Conservation (phyloP, 495 filamentous ascomycete genomes). For the Penicillium flavigenum region DNA sequence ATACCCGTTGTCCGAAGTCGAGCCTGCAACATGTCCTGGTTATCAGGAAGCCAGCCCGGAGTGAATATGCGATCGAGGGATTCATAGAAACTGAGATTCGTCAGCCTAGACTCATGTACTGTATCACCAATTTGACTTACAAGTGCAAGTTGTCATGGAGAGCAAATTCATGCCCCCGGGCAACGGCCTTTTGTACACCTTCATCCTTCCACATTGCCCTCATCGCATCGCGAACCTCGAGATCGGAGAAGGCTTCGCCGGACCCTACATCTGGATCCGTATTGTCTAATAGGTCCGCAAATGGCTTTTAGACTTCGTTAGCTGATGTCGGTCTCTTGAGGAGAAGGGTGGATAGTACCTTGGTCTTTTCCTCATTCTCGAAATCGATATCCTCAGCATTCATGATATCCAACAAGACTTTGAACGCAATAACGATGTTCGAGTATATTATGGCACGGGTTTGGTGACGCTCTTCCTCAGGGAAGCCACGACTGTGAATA, state of each 20-base stretch:
- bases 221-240: slow-evolving; percentile 71
- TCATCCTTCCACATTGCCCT: slow-evolving; percentile 78
- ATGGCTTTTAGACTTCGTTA: slow-evolving; percentile 28
- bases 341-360: slow-evolving; percentile 48
- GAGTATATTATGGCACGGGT: slow-evolving; percentile 93
- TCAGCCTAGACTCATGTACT: slow-evolving; percentile 5
- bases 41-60: slow-evolving; percentile 86
- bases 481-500: slow-evolving; percentile 92
- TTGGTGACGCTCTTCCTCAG: slow-evolving; percentile 84
- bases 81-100: slow-evolving; percentile 74
- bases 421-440: slow-evolving; percentile 86
- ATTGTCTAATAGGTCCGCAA: slow-evolving; percentile 36
- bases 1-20: slow-evolving; percentile 94
- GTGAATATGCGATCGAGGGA: slow-evolving; percentile 87
- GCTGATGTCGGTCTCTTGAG: slow-evolving; percentile 1
- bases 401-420: slow-evolving; percentile 92
- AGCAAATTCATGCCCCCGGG: slow-evolving; percentile 92
- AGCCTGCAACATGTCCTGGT: slow-evolving; percentile 93
- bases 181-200: slow-evolving; percentile 82
- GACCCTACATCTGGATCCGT: slow-evolving; percentile 72
- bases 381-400: slow-evolving; percentile 76
- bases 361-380: slow-evolving; percentile 66
- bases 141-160: slow-evolving; percentile 93
- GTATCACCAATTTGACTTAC: slow-evolving; percentile 53
- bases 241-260: slow-evolving; percentile 66